Evolutionary conservation across 169 alveolate species (phyloP), one percentile per base, ranked within the genome.

Genomic region (Eimeria falciformis): DNA sequence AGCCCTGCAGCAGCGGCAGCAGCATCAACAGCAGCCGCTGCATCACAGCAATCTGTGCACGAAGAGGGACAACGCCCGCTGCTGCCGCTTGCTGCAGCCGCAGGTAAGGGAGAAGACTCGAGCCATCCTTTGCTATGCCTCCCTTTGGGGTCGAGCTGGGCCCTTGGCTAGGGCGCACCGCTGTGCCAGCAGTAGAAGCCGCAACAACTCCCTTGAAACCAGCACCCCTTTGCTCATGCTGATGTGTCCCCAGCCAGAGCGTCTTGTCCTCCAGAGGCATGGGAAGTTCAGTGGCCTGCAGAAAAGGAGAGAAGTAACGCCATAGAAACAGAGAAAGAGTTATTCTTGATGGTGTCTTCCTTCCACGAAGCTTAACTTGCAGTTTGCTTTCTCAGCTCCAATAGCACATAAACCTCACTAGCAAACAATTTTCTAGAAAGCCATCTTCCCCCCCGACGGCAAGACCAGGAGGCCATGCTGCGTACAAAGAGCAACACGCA

Each of bases 11-110:
- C 33, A 14, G 43, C 73, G 73, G 73, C 73, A 62, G 73, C 73
- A 62, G 73, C 73, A 62, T 27, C 18, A 62, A 37, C 25, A 62
- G 33, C 33, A 62, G 37, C 33, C 73, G 73, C 73, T 62, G 73
- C 73, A 62, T 62, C 73, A 62, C 33, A 17, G 73, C 73, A 17
- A 62, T 14, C 27, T 62, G 73, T 11, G 23, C 73, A 17, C 21
- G 33, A 17, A 37, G 73, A n/a, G 73, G 29, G 29, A 17, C 29
- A n/a, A 23, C 5, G 3, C 73, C 73, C 29, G 73, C 73, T 62
- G 73, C 73, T 62, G 73, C 73, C 29, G 73, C 73, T 11, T 12
- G 43, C 29, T 62, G 73, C 18, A 62, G 33, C 73, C 18, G 21
- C 5, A 62, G 17, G 29, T 62, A 62, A 9, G 1, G 73, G 43